Conservation (phyloP, 805 yeast genomes). For the Barnettozyma pratensis region DNA sequence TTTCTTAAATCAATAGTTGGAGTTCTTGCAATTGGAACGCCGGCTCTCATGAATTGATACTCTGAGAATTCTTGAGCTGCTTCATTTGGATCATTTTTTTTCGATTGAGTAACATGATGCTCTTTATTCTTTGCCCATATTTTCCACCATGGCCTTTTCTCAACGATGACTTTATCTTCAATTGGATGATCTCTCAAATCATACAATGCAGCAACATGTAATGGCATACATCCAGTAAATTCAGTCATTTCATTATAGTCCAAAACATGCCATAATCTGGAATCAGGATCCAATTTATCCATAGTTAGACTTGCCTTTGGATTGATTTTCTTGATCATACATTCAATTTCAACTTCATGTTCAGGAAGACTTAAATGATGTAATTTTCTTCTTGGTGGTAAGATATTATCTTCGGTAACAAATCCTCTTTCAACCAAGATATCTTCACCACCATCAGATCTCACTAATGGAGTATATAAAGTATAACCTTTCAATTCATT, state of each 20-base stretch:
- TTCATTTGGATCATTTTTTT: conserved; percentile 1
- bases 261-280: conserved; percentile 70
- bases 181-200: conserved; percentile 60
- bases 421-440: conserved; percentile 88
- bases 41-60: conserved; percentile 64
- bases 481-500: conserved; percentile 74
- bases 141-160: conserved; percentile 27
- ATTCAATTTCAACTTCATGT: conserved; percentile 59
- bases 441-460: conserved; percentile 70
- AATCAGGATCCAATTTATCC: conserved; percentile 61
- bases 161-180: conserved; percentile 30
- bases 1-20: conserved; percentile 82
- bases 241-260: conserved; percentile 80
- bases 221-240: conserved; percentile 59
- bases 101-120: conserved; percentile 7
- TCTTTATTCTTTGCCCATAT: conserved; percentile 17
- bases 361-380: conserved; percentile 66
- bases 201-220: conserved; percentile 70
- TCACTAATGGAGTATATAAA: conserved; percentile 75
- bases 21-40: conserved; percentile 83
- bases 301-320: conserved; percentile 60
- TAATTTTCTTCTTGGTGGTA: conserved; percentile 54
- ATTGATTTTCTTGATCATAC: conserved; percentile 67
- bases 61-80: conserved; percentile 39
- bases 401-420: conserved; percentile 63